A percentile compares a stretch with the other conserved stretches of the same genome.
Conservation (phyloP, 2,329 filamentous ascomycete species). For the Zalaria obscura region DNA sequence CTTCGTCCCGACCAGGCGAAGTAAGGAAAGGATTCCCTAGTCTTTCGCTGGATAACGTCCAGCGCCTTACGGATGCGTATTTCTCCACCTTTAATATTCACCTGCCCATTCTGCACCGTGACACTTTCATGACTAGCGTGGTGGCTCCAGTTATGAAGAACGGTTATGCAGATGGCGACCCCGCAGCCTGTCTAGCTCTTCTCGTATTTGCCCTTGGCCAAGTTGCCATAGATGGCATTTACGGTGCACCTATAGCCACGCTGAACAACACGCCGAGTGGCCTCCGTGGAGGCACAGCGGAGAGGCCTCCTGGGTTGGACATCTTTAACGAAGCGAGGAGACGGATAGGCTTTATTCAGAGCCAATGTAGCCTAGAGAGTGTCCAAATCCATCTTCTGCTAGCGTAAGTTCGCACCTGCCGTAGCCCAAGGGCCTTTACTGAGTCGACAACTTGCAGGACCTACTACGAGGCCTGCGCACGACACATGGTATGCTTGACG, state of each 20-base stretch:
- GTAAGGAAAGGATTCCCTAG: slow-evolving; percentile 16
- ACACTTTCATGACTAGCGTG: slow-evolving; percentile 35
- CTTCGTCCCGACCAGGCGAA: slow-evolving; percentile 3
- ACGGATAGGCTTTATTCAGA: slow-evolving; percentile 43
- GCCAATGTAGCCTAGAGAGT: slow-evolving; percentile 42
- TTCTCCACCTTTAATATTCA: slow-evolving; percentile 47
- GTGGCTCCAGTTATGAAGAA: slow-evolving; percentile 31
- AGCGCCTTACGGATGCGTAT: slow-evolving; percentile 37
- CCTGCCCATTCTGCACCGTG: slow-evolving; percentile 44
- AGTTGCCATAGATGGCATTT: slow-evolving; percentile 37
- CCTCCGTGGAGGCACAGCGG: slow-evolving; percentile 35
- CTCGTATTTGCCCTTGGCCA: slow-evolving; percentile 47
- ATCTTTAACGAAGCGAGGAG: slow-evolving; percentile 49
- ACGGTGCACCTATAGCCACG: slow-evolving; percentile 30
- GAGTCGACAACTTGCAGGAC: slow-evolving; percentile 21
- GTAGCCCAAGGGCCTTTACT: neutral
- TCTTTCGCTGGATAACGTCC: slow-evolving; percentile 36
- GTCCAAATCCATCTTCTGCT: slow-evolving; percentile 44
- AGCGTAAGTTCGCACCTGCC: slow-evolving; percentile 26
- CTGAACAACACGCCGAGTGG: slow-evolving; percentile 35
- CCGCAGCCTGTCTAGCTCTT: slow-evolving; percentile 37
- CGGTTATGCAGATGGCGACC: slow-evolving; percentile 33
- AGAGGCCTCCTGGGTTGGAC: slow-evolving; percentile 40
- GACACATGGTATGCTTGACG: slow-evolving; percentile 32
- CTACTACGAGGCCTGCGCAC: slow-evolving; percentile 39